These are phyloP conservation scores for Pelagophyceae sp. DNA, from an alignment of 352 stramenopile genomes.

Conservation along the genomic window DNA sequence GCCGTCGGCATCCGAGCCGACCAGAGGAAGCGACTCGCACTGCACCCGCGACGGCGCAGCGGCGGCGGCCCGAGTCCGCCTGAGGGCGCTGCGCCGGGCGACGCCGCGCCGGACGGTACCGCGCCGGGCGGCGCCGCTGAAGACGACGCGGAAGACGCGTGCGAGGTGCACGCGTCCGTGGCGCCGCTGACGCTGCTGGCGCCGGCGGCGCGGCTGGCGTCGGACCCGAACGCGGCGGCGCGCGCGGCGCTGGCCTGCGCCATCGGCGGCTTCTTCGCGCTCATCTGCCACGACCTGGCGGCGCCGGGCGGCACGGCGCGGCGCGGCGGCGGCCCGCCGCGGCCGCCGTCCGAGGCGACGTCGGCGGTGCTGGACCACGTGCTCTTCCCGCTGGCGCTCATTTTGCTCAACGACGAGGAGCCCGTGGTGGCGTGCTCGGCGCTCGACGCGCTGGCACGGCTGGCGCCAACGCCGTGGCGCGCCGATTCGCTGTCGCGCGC, in stretches of 20 bases:
- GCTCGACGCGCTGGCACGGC: not conserved
- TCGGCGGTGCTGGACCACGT: not conserved
- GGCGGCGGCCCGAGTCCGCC: too few species aligned
- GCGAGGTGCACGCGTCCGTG: not conserved
- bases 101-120: too few species aligned
- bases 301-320: not conserved
- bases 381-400: not conserved
- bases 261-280: not conserved
- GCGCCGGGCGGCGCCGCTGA: too few species aligned
- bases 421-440: not conserved
- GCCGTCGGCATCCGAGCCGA: not conserved
- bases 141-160: not conserved
- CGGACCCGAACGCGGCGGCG: not conserved
- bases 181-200: not conserved
- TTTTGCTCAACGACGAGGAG: slow-evolving; percentile 14
- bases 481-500: not conserved
- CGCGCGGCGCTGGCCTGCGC: not conserved
- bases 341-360: not conserved
- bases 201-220: not conserved
- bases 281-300: not conserved
- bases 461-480: not conserved
- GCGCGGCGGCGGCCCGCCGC: too few species aligned
- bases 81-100: too few species aligned
- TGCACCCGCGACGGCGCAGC: too few species aligned
- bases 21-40: too few species aligned